Evolutionary conservation across 1,139 yeast genomes (phyloP), one percentile per base, ranked within the genome.

Genomic region (Sugiyamaella pinicola): DNA sequence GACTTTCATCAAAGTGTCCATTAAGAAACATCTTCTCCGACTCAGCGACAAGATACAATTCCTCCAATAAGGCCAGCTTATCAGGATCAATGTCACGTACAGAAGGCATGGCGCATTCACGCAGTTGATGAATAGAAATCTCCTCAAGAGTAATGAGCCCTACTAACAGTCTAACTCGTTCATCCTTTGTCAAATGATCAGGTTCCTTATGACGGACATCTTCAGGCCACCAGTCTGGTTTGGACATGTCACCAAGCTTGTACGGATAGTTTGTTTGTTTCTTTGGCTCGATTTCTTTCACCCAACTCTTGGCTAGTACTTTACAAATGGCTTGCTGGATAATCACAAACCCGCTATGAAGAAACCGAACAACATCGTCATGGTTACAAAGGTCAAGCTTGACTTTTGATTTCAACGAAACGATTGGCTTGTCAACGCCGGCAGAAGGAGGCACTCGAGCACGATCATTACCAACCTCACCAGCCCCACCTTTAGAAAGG

Each of bases 161-260:
- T 17, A 76, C 69, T 62, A 85, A 68, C 22, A 86, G 66, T 2
- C 62, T 64, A 17, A 83, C 65, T 53, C 95, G 69, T 57, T 82
- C 84, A 1, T 68, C 69, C 63, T 83, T 85, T 56, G 74, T 77
- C 55, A 86, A 71, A 68, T 86, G 90, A 65, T 86, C 93, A 0
- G 93, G 93, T 61, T 86, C 93, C 47, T 75, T 74, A 67, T 86
- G 93, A 38, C 80, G 73, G 0, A 84, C 80, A 15, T 59, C 52
- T 0, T 40, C 40, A 0, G 93, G 93, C 95, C 93, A 86, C 91
- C 93, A 85, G 1, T 64, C 63, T 0, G 93, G 93, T 57, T 74
- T 79, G 8, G 80, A 62, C 0, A 38, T 49, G 12, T 76, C 75
- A 2, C 80, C 82, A 17, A 65, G 62, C 54, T 81, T 84, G 65